Percentiles rank a stretch among this genome's conserved stretches.
phyloP scores from a whole-genome alignment of 192 early-diverging fungal species.

The Ambispora gerdemannii region DNA sequence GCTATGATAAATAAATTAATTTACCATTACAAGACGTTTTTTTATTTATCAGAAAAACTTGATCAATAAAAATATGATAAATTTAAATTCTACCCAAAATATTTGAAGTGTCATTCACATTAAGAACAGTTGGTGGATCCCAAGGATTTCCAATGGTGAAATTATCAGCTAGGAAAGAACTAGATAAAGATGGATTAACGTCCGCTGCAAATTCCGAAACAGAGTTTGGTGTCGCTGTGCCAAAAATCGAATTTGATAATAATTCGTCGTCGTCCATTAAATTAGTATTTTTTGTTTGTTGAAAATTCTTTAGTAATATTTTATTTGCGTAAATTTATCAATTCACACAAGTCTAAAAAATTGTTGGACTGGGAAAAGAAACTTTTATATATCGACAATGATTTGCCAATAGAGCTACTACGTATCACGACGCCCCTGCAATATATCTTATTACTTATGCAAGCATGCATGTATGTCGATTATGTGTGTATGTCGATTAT shows the following conservation, averaged over 20 bases:
- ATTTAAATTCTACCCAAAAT: constrained; percentile 22
- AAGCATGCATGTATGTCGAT: too few relatives aligned
- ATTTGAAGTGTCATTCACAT: not conserved
- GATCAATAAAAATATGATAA: not conserved
- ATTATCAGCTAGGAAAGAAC: constrained; percentile 13
- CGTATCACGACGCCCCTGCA: too few relatives aligned
- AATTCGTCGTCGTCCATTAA: constrained; percentile 10
- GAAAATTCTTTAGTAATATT: too few relatives aligned
- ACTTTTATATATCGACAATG: too few relatives aligned
- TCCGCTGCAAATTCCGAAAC: not conserved
- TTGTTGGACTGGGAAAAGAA: too few relatives aligned
- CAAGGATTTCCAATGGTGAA: constrained; percentile 22
- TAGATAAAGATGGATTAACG: not conserved
- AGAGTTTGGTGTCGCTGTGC: not conserved
- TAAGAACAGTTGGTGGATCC: constrained; percentile 15
- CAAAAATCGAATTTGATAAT: constrained; percentile 19
- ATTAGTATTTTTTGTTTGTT: not conserved
- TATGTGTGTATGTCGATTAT: too few relatives aligned
- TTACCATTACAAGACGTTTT: not conserved
- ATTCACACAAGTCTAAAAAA: too few relatives aligned
- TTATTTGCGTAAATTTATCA: too few relatives aligned
- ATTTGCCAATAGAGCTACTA: too few relatives aligned
- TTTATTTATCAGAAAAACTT: not conserved
- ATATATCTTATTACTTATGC: too few relatives aligned
- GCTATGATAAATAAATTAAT: constrained; percentile 27